A percentile compares a stretch with the other conserved stretches of the same genome.
These are phyloP conservation scores for Diaporthe sp. DNA, from an alignment of 2,329 filamentous ascomycete species.

Conservation along the genomic window DNA sequence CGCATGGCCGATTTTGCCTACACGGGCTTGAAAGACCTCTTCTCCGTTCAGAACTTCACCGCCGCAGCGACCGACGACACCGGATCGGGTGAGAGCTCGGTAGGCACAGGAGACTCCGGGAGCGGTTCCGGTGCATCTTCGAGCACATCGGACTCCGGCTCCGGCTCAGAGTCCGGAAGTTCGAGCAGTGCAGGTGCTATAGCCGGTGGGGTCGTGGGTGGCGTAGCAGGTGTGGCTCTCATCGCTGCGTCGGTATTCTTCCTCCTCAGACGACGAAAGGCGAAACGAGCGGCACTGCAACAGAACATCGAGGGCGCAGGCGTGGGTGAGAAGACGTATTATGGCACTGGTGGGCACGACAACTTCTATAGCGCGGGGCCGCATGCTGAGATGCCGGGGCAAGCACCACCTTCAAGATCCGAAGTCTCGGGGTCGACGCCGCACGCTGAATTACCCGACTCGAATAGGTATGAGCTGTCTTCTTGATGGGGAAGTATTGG, in stretches of 20 bases:
- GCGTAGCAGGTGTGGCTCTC: neutral
- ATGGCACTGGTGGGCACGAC: neutral
- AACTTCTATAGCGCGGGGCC: neutral
- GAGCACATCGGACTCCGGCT: neutral
- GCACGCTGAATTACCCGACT: neutral
- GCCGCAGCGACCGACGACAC: neutral
- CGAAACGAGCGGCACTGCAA: neutral
- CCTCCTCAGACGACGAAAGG: neutral
- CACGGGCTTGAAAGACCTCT: constrained; percentile 1
- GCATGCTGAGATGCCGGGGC: constrained; percentile 13
- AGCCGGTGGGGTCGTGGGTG: constrained; percentile 1
- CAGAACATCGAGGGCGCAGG: neutral
- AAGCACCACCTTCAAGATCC: neutral
- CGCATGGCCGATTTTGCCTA: constrained; percentile 25
- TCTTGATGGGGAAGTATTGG: neutral
- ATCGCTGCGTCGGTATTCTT: neutral
- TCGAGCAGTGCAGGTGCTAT: neutral
- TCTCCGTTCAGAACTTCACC: constrained; percentile 34
- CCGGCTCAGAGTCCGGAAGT: neutral
- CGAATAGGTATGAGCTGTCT: constrained; percentile 4
- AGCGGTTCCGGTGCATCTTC: neutral
- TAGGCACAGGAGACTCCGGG: neutral
- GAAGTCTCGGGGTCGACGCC: neutral
- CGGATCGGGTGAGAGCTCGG: neutral
- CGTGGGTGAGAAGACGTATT: neutral